Conservation (phyloP, 2,329 filamentous ascomycete species). For the Penicillium sp. region DNA sequence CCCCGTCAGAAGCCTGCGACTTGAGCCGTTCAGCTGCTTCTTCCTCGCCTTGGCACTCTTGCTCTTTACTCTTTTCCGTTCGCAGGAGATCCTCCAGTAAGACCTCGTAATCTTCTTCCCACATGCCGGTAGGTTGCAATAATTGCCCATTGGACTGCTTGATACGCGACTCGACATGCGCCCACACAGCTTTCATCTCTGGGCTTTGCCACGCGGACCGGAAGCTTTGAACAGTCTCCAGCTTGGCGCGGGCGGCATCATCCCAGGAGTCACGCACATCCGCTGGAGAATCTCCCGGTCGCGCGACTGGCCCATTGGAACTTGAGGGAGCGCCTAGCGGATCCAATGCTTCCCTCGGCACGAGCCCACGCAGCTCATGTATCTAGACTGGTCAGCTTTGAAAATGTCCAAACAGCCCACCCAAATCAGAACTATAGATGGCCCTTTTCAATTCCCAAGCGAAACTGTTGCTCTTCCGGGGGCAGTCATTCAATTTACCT, state of each 20-base stretch:
- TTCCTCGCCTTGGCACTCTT: slow-evolving; percentile 19
- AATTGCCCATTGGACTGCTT: slow-evolving; percentile 33
- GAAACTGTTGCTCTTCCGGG: background rate
- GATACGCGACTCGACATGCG: slow-evolving; percentile 31
- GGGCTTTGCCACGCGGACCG: slow-evolving; percentile 37
- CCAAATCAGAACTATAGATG: too few relatives aligned
- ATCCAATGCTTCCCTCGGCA: slow-evolving; percentile 38
- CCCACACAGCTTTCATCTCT: slow-evolving; percentile 37
- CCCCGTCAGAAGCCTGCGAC: slow-evolving; percentile 24
- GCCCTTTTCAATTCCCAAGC: background rate
- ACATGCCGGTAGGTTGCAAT: slow-evolving; percentile 33
- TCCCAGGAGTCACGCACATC: slow-evolving; percentile 32
- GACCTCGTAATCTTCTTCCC: slow-evolving; percentile 37
- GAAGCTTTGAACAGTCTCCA: slow-evolving; percentile 35
- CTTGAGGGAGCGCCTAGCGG: slow-evolving; percentile 36
- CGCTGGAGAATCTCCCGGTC: slow-evolving; percentile 30
- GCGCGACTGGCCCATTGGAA: slow-evolving; percentile 19
- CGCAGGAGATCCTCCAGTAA: slow-evolving; percentile 28
- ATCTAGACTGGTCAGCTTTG: slow-evolving; percentile 27
- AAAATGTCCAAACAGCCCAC: background rate
- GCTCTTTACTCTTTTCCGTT: slow-evolving; percentile 24
- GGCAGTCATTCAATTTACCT: slow-evolving; percentile 12
- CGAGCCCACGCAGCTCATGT: slow-evolving; percentile 37
- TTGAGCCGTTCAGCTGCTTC: slow-evolving; percentile 28
- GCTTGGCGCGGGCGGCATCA: slow-evolving; percentile 30